phyloP scores from a whole-genome alignment of 495 filamentous ascomycete genomes.

The Talaromyces trachyspermus region DNA sequence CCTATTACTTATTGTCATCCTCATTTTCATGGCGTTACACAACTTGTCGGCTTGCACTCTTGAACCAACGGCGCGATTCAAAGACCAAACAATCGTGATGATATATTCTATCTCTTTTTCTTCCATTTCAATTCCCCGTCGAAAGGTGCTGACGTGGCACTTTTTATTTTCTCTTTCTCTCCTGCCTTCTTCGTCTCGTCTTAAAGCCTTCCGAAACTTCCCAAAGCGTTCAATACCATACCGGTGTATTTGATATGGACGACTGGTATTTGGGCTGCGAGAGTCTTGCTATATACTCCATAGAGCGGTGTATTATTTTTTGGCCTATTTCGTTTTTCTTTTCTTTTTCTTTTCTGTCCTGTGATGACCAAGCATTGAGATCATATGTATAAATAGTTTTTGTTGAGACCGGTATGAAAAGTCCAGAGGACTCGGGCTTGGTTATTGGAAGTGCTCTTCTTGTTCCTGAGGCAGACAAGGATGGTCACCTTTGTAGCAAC shows the following conservation, averaged over 20 bases:
- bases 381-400: slow-evolving; percentile 7
- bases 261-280: neutral
- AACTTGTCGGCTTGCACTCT: slow-evolving; percentile 6
- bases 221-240: no score
- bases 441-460: neutral
- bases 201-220: no score
- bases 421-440: neutral
- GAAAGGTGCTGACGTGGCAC: neutral
- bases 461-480: neutral
- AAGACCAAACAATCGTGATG: slow-evolving; percentile 6
- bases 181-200: neutral
- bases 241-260: slow-evolving; percentile 8
- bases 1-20: neutral
- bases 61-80: slow-evolving; percentile 4
- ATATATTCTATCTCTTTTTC: slow-evolving; percentile 4
- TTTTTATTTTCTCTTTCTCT: neutral
- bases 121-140: neutral
- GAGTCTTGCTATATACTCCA: slow-evolving; percentile 5
- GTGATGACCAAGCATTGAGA: slow-evolving; percentile 1
- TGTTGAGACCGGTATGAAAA: slow-evolving; percentile 1
- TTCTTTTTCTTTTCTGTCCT: slow-evolving; percentile 2
- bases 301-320: slow-evolving; percentile 4
- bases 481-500: no score
- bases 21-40: slow-evolving; percentile 8
- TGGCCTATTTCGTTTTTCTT: slow-evolving; percentile 6